phyloP scores from a whole-genome alignment of 495 filamentous ascomycete genomes.

The Astrocystis sublimbata region DNA sequence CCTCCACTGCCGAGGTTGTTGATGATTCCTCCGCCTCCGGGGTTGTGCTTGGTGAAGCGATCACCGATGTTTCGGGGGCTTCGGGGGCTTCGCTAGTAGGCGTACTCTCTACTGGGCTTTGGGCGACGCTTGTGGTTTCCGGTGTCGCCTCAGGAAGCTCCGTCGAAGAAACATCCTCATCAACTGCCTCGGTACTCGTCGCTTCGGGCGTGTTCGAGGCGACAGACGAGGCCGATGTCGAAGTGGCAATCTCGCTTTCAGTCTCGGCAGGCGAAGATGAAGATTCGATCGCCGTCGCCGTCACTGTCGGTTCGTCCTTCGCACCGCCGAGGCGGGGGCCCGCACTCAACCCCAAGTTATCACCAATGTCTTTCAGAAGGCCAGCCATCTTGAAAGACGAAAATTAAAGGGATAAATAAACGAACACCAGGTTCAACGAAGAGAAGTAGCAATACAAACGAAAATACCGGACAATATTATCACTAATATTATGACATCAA shows the following conservation, averaged over 20 bases:
- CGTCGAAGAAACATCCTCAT: no score
- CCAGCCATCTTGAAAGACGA: constrained; percentile 33
- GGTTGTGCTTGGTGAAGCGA: constrained; percentile 21
- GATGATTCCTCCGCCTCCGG: background rate
- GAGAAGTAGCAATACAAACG: constrained; percentile 19
- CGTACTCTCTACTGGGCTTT: constrained; percentile 22
- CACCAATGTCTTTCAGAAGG: constrained; percentile 27
- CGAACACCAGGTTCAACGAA: constrained; percentile 38
- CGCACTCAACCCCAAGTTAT: constrained; percentile 20
- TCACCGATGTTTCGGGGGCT: constrained; percentile 19
- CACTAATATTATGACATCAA: constrained; percentile 22
- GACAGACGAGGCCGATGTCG: background rate
- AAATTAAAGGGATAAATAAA: constrained; percentile 17
- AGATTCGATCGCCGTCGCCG: background rate
- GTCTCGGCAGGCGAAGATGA: background rate
- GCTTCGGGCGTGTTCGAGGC: background rate
- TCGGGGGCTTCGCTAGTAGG: constrained; percentile 5
- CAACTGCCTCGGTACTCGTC: background rate
- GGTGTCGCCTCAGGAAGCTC: constrained; percentile 14
- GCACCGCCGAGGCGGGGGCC: constrained; percentile 20
- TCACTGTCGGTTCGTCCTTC: constrained; percentile 5
- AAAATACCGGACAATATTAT: constrained; percentile 16
- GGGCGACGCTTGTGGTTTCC: constrained; percentile 22
- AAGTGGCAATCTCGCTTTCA: background rate
- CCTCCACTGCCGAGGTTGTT: constrained; percentile 15